These are phyloP conservation scores for Pythium phragmiticola DNA, from an alignment of 352 stramenopile genomes.

Conservation along the genomic window DNA sequence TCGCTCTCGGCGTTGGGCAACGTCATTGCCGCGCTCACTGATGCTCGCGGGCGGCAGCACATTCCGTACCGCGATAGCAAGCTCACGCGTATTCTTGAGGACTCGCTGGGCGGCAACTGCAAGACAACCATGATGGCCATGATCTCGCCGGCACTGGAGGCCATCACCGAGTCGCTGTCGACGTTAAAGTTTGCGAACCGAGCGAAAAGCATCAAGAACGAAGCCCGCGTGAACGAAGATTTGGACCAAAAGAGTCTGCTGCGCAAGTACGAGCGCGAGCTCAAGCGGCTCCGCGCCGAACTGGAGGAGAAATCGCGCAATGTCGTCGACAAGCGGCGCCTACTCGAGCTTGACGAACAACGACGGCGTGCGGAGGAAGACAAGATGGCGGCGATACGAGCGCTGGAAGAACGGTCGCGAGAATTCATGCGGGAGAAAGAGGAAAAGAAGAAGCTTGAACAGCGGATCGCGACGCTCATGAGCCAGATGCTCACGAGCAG, in stretches of 20 bases:
- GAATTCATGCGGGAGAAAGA: slow-evolving; percentile 96
- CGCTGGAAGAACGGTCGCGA: slow-evolving; percentile 86
- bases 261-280: slow-evolving; percentile 94
- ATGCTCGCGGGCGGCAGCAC: slow-evolving; percentile 84
- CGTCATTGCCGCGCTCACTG: slow-evolving; percentile 89
- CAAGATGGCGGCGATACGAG: slow-evolving; percentile 94
- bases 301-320: slow-evolving; percentile 92
- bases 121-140: slow-evolving; percentile 97
- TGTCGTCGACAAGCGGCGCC: slow-evolving; percentile 91
- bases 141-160: slow-evolving; percentile 89
- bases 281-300: slow-evolving; percentile 91
- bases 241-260: slow-evolving; percentile 92
- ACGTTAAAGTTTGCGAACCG: slow-evolving; percentile 95
- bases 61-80: slow-evolving; percentile 94
- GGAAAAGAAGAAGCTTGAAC: slow-evolving; percentile 94
- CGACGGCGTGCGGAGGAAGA: slow-evolving; percentile 90
- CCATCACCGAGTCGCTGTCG: slow-evolving; percentile 90
- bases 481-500: slow-evolving; percentile 92
- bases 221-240: slow-evolving; percentile 90
- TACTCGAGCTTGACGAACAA: slow-evolving; percentile 90
- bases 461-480: slow-evolving; percentile 91
- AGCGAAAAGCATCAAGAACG: slow-evolving; percentile 93
- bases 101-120: slow-evolving; percentile 90
- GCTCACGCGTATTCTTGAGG: slow-evolving; percentile 91
- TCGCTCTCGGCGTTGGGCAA: slow-evolving; percentile 90